Conservation (phyloP, 129 eudicot species). For the Apium graveolens region DNA sequence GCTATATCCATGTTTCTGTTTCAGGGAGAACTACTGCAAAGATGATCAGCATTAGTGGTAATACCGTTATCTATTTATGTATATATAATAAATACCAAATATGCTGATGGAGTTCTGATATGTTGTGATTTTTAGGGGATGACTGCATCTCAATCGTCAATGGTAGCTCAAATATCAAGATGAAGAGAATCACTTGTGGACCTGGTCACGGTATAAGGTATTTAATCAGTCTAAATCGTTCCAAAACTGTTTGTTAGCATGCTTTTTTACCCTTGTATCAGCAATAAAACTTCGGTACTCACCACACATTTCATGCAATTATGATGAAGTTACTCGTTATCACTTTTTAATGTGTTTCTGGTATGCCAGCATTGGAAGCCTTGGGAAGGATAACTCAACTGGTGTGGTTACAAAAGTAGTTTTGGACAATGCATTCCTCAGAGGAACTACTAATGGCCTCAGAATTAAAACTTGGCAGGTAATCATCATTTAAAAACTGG, state of each 20-base stretch:
- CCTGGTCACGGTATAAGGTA: constrained; percentile 99
- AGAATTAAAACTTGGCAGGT: constrained; percentile 99
- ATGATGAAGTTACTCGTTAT: neutral
- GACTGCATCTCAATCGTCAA: constrained; percentile 90
- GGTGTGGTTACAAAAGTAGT: constrained; percentile 69
- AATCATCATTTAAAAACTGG: neutral
- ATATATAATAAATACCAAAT: neutral
- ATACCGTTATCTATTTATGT: neutral
- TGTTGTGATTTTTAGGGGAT: constrained; percentile 50
- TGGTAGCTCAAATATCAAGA: constrained; percentile 81
- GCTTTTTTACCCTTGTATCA: neutral
- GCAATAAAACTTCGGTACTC: neutral
- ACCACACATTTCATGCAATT: neutral
- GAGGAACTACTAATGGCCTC: constrained; percentile 82
- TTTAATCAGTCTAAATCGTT: neutral
- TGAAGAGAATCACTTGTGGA: constrained; percentile 80
- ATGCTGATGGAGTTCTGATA: neutral
- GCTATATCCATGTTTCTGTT: constrained; percentile 3
- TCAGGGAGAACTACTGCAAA: neutral
- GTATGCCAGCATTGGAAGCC: constrained; percentile 80
- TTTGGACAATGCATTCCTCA: constrained; percentile 60
- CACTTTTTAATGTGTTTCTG: constrained; percentile 11
- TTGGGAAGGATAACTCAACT: constrained; percentile 74
- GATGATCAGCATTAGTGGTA: neutral
- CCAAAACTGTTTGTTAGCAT: neutral